These are phyloP conservation scores for Fusarium hostae DNA, from an alignment of 2,329 filamentous ascomycete genomes.

Conservation along the genomic window DNA sequence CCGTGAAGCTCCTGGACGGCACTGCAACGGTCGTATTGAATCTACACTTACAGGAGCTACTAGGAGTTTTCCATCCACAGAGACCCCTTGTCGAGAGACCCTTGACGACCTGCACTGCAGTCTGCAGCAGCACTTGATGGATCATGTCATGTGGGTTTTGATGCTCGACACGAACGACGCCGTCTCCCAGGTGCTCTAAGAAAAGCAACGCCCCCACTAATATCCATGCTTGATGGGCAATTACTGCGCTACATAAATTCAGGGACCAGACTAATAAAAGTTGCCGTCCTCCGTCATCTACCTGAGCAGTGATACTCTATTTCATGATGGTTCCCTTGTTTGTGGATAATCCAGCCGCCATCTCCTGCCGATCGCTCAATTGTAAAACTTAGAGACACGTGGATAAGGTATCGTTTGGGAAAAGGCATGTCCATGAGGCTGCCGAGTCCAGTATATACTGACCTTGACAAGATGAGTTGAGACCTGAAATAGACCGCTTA, in stretches of 20 bases:
- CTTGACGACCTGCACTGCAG: constrained; percentile 1
- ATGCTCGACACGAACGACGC: constrained; percentile 32
- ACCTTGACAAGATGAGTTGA: not conserved
- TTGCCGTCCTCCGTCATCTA: not conserved
- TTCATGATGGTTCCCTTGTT: constrained; percentile 1
- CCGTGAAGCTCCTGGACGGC: constrained; percentile 23
- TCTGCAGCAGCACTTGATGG: constrained; percentile 13
- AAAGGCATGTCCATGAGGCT: not conserved
- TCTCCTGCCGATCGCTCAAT: constrained; percentile 2
- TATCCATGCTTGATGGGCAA: constrained; percentile 17
- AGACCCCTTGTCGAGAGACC: constrained; percentile 24
- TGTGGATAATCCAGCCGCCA: constrained; percentile 4
- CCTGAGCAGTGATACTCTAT: not conserved
- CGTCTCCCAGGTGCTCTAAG: constrained; percentile 6
- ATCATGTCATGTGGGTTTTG: constrained; percentile 21
- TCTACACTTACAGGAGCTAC: constrained; percentile 2
- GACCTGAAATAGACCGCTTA: not conserved
- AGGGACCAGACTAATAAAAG: constrained; percentile 29
- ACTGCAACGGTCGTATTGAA: constrained; percentile 22
- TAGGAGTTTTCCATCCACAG: constrained; percentile 18
- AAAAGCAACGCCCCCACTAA: constrained; percentile 23
- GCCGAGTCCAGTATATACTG: not conserved
- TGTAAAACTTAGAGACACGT: not conserved
- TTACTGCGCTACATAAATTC: constrained; percentile 19
- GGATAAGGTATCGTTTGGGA: not conserved